Conservation (phyloP, 1,284 basidiomycete genomes). For the Erythrobasidium hasegawianum region DNA sequence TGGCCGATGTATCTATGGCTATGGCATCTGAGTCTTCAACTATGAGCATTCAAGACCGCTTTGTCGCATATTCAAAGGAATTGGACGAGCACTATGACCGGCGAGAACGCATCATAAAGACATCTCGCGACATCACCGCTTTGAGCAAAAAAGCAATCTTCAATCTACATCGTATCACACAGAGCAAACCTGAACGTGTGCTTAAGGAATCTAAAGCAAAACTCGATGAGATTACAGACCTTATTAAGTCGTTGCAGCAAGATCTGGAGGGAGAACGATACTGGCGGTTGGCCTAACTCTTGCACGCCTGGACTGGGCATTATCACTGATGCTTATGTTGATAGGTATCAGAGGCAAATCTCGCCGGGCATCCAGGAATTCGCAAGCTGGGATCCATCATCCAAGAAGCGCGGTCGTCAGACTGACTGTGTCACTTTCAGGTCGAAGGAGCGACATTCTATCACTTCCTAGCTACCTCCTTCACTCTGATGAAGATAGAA, state of each 20-base stretch:
- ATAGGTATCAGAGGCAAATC: conserved; percentile 42
- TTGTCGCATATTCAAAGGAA: conserved; percentile 62
- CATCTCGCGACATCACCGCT: conserved; percentile 74
- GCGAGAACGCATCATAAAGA: conserved; percentile 74
- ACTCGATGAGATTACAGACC: conserved; percentile 63
- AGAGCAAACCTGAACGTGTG: conserved; percentile 47
- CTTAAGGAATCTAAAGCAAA: conserved; percentile 62
- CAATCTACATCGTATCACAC: conserved; percentile 69
- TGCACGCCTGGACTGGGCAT: not conserved
- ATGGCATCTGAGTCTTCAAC: not conserved
- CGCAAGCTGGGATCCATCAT: conserved; percentile 37
- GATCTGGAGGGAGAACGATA: conserved; percentile 64
- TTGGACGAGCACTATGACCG: conserved; percentile 60
- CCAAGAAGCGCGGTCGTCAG: conserved; percentile 21
- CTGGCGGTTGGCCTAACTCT: conserved; percentile 59
- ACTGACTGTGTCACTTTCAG: conserved; percentile 52
- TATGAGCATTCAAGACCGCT: conserved; percentile 45
- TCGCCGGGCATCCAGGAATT: conserved; percentile 50
- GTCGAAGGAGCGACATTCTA: conserved; percentile 89
- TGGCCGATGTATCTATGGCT: not conserved
- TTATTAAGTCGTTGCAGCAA: conserved; percentile 62
- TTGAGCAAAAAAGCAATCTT: conserved; percentile 95
- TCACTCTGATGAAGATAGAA: conserved; percentile 58
- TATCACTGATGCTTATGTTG: not conserved
- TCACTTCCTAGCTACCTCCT: conserved; percentile 61